Conservation (phyloP, 1,284 basidiomycete species). For the Stereum hirsutum region DNA sequence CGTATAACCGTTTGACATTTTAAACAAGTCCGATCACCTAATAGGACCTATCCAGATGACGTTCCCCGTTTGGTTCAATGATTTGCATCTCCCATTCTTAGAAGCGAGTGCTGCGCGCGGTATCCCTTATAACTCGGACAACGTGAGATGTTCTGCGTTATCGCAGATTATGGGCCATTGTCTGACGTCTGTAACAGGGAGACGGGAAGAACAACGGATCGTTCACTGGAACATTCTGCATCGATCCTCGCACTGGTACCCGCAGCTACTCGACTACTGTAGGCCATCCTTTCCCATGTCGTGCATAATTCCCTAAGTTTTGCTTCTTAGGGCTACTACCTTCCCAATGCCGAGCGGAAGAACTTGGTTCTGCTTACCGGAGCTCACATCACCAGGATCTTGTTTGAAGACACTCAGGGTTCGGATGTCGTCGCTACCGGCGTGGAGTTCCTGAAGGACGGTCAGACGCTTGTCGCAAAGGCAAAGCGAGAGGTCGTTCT, state of each 20-base stretch:
- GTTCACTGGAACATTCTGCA: background rate
- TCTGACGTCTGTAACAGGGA: background rate
- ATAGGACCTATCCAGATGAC: background rate
- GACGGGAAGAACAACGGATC: background rate
- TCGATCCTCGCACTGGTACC: background rate
- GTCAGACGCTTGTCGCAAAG: conserved; percentile 14
- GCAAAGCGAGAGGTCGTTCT: conserved; percentile 23
- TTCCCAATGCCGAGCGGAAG: conserved; percentile 3
- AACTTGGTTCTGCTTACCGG: conserved; percentile 6
- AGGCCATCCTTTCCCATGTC: background rate
- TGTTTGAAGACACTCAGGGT: background rate
- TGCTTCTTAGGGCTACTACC: conserved; percentile 4
- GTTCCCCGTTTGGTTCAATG: background rate
- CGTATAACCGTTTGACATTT: background rate
- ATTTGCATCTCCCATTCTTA: background rate
- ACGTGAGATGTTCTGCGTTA: background rate
- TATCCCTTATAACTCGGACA: background rate
- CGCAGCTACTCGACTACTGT: conserved; percentile 1
- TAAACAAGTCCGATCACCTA: no score
- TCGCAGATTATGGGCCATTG: background rate
- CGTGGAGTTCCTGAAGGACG: conserved; percentile 16
- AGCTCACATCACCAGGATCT: conserved; percentile 5
- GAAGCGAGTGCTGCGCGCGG: background rate
- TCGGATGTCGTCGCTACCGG: conserved; percentile 14
- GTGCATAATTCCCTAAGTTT: no score